These are phyloP conservation scores for Neofusicoccum laricinum DNA, from an alignment of 2,329 filamentous ascomycete genomes.

Conservation along the genomic window DNA sequence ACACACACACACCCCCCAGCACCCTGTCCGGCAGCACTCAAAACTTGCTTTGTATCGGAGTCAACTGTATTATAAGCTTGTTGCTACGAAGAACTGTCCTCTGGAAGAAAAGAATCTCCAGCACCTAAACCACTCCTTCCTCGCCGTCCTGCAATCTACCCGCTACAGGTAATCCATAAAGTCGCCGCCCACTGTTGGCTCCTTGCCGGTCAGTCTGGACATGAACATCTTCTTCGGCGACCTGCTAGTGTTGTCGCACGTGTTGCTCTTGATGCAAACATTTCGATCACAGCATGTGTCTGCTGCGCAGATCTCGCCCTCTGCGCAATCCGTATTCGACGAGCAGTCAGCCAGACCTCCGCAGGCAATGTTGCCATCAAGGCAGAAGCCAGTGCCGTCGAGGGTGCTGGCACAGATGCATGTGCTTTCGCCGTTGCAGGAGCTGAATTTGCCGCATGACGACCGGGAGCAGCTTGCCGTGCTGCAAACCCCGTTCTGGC, in stretches of 20 bases:
- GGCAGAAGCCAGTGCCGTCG: constrained; percentile 28
- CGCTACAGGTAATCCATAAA: background rate
- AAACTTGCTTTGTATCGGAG: background rate
- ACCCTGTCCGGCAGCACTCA: background rate
- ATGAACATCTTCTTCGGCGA: background rate
- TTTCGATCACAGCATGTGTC: constrained; percentile 23
- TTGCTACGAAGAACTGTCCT: background rate
- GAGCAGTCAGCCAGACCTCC: constrained; percentile 17
- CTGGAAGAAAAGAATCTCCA: background rate
- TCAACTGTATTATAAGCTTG: background rate
- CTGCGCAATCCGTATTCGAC: constrained; percentile 18
- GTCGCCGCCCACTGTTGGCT: background rate
- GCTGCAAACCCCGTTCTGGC: constrained; percentile 35
- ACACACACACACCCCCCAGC: no score
- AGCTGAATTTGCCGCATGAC: constrained; percentile 24
- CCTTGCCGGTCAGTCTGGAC: background rate
- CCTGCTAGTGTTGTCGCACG: constrained; percentile 16
- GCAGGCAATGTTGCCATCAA: constrained; percentile 23
- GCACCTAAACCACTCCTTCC: background rate
- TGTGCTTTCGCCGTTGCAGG: constrained; percentile 23
- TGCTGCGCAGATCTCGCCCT: constrained; percentile 23
- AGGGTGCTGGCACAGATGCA: constrained; percentile 30
- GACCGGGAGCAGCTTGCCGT: constrained; percentile 27
- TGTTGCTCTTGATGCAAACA: constrained; percentile 21
- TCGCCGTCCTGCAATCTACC: background rate